These are phyloP conservation scores for Harrya chromipes DNA, from an alignment of 768 basidiomycete species.

Conservation along the genomic window DNA sequence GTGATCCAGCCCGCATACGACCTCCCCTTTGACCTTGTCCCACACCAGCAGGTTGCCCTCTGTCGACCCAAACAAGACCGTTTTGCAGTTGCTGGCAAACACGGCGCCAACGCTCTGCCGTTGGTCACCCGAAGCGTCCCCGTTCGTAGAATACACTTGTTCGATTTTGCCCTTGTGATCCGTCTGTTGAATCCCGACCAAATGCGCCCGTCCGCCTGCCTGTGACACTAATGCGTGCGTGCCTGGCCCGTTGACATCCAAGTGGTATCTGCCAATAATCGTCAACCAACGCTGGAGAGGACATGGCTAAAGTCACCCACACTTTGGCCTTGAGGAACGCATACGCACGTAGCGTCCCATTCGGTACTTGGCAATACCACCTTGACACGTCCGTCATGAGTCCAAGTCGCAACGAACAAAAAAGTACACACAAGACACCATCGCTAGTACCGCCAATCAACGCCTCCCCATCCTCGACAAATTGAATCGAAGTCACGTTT, in stretches of 20 bases:
- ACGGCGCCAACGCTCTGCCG: constrained; percentile 44
- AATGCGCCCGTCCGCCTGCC: constrained; percentile 45
- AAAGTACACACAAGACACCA: constrained; percentile 54
- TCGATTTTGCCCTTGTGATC: constrained; percentile 53
- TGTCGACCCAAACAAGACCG: constrained; percentile 53
- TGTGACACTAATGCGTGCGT: constrained; percentile 54
- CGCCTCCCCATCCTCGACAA: constrained; percentile 60
- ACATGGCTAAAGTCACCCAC: constrained; percentile 35
- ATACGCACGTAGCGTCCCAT: constrained; percentile 60
- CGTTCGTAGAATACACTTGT: constrained; percentile 48
- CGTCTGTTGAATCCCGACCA: constrained; percentile 49
- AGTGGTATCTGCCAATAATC: constrained; percentile 40
- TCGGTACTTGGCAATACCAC: constrained; percentile 68
- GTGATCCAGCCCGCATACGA: constrained; percentile 61
- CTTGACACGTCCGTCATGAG: constrained; percentile 32
- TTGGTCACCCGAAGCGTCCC: constrained; percentile 26
- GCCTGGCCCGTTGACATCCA: constrained; percentile 50
- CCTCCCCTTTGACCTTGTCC: constrained; percentile 51
- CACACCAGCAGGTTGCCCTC: constrained; percentile 59
- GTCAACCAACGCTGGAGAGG: constrained; percentile 8
- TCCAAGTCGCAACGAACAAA: neutral
- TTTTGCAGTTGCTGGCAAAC: constrained; percentile 51
- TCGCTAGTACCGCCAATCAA: constrained; percentile 68
- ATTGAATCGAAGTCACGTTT: constrained; percentile 61
- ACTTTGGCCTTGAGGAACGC: constrained; percentile 57